Conservation (phyloP, 2,329 filamentous ascomycete genomes). For the Penicillium sp. region DNA sequence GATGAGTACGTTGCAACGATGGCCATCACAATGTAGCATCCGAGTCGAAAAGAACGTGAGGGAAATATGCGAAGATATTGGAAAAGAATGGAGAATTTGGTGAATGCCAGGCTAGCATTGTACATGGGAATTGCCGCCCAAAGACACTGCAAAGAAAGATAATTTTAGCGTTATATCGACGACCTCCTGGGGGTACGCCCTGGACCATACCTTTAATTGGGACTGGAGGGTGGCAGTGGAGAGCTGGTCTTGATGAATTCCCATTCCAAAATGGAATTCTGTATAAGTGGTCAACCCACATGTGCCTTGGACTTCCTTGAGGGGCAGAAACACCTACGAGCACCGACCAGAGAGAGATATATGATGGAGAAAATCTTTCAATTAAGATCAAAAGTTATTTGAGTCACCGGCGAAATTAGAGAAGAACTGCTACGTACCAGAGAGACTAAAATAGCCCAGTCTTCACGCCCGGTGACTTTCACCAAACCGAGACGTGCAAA, state of each 20-base stretch:
- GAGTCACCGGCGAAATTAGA: too few relatives aligned
- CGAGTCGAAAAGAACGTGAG: conserved; percentile 34
- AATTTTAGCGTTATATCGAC: background rate
- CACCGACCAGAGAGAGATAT: conserved; percentile 36
- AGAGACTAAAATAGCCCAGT: conserved; percentile 36
- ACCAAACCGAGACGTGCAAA: conserved; percentile 35
- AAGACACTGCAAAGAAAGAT: conserved; percentile 25
- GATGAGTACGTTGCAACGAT: conserved; percentile 35
- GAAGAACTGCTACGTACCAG: conserved; percentile 20
- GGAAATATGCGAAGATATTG: conserved; percentile 53
- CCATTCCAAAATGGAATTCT: conserved; percentile 37
- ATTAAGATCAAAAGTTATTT: background rate
- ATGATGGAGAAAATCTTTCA: conserved; percentile 31
- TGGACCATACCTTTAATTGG: conserved; percentile 33
- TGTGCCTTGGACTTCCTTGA: background rate
- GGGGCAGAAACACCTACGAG: conserved; percentile 26
- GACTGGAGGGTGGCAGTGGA: conserved; percentile 21
- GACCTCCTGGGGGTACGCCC: background rate
- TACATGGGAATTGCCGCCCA: conserved; percentile 41
- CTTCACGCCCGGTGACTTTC: conserved; percentile 40
- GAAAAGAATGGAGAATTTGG: conserved; percentile 51
- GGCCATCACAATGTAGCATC: conserved; percentile 42
- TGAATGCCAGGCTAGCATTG: conserved; percentile 40
- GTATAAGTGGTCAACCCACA: conserved; percentile 9
- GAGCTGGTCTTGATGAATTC: conserved; percentile 27